Percentiles rank a stretch among this genome's conserved stretches.
These are phyloP conservation scores for Sporothrix schenckii DNA, from an alignment of 2,329 filamentous ascomycete genomes.

Conservation along the genomic window DNA sequence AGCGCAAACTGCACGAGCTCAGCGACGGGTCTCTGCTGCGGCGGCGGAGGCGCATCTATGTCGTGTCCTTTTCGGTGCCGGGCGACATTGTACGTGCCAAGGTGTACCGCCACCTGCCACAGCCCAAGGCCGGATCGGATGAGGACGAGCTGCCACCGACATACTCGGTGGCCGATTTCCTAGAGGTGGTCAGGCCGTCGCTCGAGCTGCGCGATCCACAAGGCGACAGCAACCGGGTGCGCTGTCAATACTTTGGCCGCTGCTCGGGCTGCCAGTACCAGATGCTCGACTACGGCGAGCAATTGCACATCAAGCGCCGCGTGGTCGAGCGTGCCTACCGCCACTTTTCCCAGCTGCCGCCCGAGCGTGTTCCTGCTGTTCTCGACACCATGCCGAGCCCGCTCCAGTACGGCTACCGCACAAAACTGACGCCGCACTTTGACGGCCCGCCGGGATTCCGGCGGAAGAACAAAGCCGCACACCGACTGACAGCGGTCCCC, in stretches of 20 bases:
- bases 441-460: constrained; percentile 66
- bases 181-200: constrained; percentile 74
- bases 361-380: constrained; percentile 73
- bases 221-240: constrained; percentile 75
- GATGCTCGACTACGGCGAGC: constrained; percentile 87
- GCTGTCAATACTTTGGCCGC: constrained; percentile 81
- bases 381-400: constrained; percentile 88
- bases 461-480: constrained; percentile 51
- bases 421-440: constrained; percentile 96
- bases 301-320: constrained; percentile 79
- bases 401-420: constrained; percentile 89
- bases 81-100: constrained; percentile 81
- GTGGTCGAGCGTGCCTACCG: constrained; percentile 89
- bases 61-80: constrained; percentile 84
- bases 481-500: constrained; percentile 64
- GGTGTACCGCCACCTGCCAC: constrained; percentile 70
- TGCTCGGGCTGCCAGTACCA: constrained; percentile 97
- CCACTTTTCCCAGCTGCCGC: constrained; percentile 84
- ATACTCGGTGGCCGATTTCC: constrained; percentile 79
- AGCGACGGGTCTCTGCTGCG: constrained; percentile 48
- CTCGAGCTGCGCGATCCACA: constrained; percentile 48
- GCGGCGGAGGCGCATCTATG: constrained; percentile 65
- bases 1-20: constrained; percentile 38
- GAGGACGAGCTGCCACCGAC: constrained; percentile 45
- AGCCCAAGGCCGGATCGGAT: constrained; percentile 36